Evolutionary conservation across 805 yeast genomes (phyloP).

Genomic region (Teunomyces panamensis): DNA sequence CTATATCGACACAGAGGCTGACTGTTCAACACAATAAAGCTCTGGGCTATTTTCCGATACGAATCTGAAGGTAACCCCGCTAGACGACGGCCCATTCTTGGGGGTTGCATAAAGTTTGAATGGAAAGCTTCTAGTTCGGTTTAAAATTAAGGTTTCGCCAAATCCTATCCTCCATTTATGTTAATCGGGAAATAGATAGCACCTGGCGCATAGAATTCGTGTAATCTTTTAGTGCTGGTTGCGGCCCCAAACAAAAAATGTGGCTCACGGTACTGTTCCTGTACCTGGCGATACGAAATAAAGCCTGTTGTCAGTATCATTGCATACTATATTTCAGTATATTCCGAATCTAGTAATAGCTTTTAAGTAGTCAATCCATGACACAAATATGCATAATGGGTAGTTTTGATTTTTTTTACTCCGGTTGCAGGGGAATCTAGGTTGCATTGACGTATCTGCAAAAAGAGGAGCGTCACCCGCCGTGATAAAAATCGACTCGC

Average conservation of each 20-base stretch:
- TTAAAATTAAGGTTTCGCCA: conserved; percentile 1
- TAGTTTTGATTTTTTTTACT: neutral
- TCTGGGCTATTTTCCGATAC: neutral
- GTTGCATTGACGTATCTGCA: neutral
- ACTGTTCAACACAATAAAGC: neutral
- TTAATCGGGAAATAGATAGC: neutral
- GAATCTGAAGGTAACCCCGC: neutral
- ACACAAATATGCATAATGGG: neutral
- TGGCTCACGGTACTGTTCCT: neutral
- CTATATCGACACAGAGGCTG: neutral
- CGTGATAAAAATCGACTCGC: too few relatives aligned
- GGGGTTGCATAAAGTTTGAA: neutral
- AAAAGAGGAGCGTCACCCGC: neutral
- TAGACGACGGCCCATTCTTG: neutral
- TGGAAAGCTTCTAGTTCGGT: neutral
- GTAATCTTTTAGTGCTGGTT: neutral
- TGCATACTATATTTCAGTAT: neutral
- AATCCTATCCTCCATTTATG: neutral
- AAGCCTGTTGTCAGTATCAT: neutral
- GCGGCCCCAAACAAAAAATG: neutral
- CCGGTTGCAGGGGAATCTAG: neutral
- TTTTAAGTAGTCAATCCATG: neutral
- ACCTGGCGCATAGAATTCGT: neutral
- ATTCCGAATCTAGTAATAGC: neutral
- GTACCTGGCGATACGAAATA: neutral